Evolutionary conservation across 176 grass and related monocot genomes (phyloP), one percentile per base, ranked within the genome.

Genomic region (Hyparrhenia diplandra): DNA sequence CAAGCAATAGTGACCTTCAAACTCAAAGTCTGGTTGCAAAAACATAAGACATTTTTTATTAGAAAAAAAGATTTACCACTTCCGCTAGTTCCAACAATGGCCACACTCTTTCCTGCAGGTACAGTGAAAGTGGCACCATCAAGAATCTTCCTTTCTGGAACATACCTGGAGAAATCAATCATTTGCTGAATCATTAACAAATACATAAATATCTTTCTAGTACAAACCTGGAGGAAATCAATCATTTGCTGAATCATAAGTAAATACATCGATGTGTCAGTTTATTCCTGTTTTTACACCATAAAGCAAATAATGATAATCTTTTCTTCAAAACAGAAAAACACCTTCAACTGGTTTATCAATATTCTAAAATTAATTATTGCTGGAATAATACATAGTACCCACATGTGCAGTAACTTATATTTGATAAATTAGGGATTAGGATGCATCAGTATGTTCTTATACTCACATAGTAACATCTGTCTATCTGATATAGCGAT

Each of bases 61-160:
- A 21, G 67, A 66, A n/a, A 66, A n/a, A n/a, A 79, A 79, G 4
- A 35, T 43, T 92, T 93, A 98, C 96, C 96, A 21, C 96, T 95
- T 65, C 96, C 96, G 77, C 96, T 98, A 74, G 96, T 91, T 89
- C 96, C 96, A 77, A 98, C 96, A 79, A 95, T 98, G 20, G 96
- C 96, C 78, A 91, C 75, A 64, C 88, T 98, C 86, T 81, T 95
- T 84, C 96, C 96, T 74, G 96, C 92, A 8, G 92, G 90, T 74
- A 98, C 96, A 61, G 86, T 83, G 82, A 98, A 98, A 43, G 96
- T 93, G 66, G 87, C 64, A 52, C 96, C 92, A 84, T 93, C 84
- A 76, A 98, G 88, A 89, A 98, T 92, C 82, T 91, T 98, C 64
- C 96, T 90, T 77, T 98, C 90, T 82, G 90, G 70, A 46, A 95